These are phyloP conservation scores for Malassezia obtusa DNA, from an alignment of 1,284 basidiomycete genomes.

Conservation along the genomic window DNA sequence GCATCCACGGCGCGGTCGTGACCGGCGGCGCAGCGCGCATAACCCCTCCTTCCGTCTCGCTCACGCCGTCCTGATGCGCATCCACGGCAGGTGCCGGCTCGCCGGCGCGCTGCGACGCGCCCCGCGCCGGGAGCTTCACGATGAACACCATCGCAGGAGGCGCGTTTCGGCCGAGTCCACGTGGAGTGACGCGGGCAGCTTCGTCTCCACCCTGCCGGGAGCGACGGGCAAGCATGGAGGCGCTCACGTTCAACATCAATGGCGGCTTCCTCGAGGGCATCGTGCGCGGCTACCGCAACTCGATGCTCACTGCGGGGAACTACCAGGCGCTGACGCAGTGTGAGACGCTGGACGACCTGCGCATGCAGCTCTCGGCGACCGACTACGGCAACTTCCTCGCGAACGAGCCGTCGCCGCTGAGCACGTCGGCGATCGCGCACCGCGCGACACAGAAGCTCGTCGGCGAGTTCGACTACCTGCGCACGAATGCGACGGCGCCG, in stretches of 20 bases:
- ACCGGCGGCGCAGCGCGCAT: background rate
- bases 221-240: constrained; percentile 26
- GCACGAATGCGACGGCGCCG: constrained; percentile 81
- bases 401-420: constrained; percentile 89
- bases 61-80: background rate
- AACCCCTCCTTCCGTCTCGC: background rate
- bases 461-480: constrained; percentile 89
- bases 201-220: background rate
- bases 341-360: constrained; percentile 75
- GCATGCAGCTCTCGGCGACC: constrained; percentile 72
- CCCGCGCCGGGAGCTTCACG: constrained; percentile 33
- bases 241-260: constrained; percentile 43
- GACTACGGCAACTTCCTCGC: constrained; percentile 98
- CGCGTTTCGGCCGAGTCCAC: constrained; percentile 17
- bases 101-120: background rate
- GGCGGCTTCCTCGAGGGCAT: constrained; percentile 59
- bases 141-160: constrained; percentile 31
- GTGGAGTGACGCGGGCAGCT: constrained; percentile 7
- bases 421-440: constrained; percentile 87
- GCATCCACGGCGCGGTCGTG: background rate
- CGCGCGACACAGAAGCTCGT: constrained; percentile 90
- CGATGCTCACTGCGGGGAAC: constrained; percentile 75
- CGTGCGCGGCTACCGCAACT: constrained; percentile 85
- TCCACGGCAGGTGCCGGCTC: too few relatives aligned
- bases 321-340: constrained; percentile 94